Conservation (phyloP, 2,329 filamentous ascomycete species). For the Neoascochyta sp. region DNA sequence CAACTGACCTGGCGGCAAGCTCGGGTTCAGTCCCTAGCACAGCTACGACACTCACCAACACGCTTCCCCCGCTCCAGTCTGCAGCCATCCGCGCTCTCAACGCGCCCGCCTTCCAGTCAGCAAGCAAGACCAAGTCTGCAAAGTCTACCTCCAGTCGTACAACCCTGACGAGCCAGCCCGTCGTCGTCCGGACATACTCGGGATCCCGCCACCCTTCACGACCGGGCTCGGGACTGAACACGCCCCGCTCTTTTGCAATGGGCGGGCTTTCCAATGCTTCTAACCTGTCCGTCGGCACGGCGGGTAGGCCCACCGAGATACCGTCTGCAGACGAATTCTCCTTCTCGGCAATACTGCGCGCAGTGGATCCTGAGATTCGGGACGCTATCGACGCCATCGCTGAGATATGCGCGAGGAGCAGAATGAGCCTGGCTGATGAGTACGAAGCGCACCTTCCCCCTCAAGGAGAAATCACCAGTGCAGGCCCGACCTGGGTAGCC, state of each 20-base stretch:
- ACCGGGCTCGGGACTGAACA: slow-evolving; percentile 29
- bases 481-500: slow-evolving; percentile 24
- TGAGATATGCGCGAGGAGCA: slow-evolving; percentile 60
- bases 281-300: slow-evolving; percentile 30
- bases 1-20: slow-evolving; percentile 31
- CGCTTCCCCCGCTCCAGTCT: slow-evolving; percentile 36
- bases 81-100: slow-evolving; percentile 39
- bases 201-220: slow-evolving; percentile 34
- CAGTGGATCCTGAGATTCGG: slow-evolving; percentile 57
- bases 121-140: slow-evolving; percentile 29
- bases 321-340: slow-evolving; percentile 53
- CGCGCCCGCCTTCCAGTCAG: slow-evolving; percentile 36
- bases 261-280: slow-evolving; percentile 24
- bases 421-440: slow-evolving; percentile 59
- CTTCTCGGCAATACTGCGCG: slow-evolving; percentile 54
- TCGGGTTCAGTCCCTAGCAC: slow-evolving; percentile 34
- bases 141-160: slow-evolving; percentile 39
- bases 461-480: slow-evolving; percentile 52
- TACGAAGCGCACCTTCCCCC: slow-evolving; percentile 61
- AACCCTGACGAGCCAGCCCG: slow-evolving; percentile 43
- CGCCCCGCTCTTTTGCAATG: slow-evolving; percentile 34
- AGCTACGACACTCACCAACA: slow-evolving; percentile 37
- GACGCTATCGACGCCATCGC: slow-evolving; percentile 59
- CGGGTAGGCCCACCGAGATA: slow-evolving; percentile 25
- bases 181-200: slow-evolving; percentile 44